Evolutionary conservation across 2,329 filamentous ascomycete species (phyloP).

Genomic region (Epichloe typhina): DNA sequence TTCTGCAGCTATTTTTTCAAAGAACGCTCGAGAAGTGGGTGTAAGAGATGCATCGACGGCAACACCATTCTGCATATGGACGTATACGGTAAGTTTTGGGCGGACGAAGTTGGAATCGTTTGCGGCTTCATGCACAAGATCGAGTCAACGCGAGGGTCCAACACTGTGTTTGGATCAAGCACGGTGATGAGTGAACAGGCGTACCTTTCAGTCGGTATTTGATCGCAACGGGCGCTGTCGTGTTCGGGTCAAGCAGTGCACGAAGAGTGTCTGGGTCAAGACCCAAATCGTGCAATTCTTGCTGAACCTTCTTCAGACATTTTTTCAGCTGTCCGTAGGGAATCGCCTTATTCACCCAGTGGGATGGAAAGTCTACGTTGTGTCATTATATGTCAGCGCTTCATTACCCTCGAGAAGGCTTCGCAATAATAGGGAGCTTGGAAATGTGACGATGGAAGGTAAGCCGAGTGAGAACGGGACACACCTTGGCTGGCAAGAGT

Average conservation of each 20-base stretch:
- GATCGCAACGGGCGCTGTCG: conserved; percentile 32
- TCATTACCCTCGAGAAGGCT: neutral
- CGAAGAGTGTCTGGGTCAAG: conserved; percentile 59
- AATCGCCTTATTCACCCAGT: conserved; percentile 62
- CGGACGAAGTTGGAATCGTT: conserved; percentile 36
- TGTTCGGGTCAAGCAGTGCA: conserved; percentile 43
- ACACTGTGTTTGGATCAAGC: neutral
- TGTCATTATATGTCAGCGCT: neutral
- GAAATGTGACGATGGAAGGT: neutral
- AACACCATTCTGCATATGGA: conserved; percentile 52
- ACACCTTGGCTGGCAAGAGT: conserved; percentile 49
- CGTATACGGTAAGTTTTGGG: conserved; percentile 57
- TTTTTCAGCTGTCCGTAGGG: conserved; percentile 81
- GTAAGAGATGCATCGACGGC: conserved; percentile 57
- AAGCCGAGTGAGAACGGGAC: neutral
- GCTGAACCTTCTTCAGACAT: conserved; percentile 67
- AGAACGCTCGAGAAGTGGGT: conserved; percentile 47
- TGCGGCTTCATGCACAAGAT: conserved; percentile 15
- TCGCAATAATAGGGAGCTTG: neutral
- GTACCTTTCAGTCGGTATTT: conserved; percentile 43
- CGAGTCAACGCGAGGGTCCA: neutral
- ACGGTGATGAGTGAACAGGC: neutral
- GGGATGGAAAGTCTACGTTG: conserved; percentile 50
- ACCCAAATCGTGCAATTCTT: conserved; percentile 57
- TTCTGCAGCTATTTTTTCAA: conserved; percentile 45